Evolutionary conservation across 2,329 filamentous ascomycete genomes (phyloP), one percentile per base, ranked within the genome.

Genomic region (Hymenoscyphus repandus): DNA sequence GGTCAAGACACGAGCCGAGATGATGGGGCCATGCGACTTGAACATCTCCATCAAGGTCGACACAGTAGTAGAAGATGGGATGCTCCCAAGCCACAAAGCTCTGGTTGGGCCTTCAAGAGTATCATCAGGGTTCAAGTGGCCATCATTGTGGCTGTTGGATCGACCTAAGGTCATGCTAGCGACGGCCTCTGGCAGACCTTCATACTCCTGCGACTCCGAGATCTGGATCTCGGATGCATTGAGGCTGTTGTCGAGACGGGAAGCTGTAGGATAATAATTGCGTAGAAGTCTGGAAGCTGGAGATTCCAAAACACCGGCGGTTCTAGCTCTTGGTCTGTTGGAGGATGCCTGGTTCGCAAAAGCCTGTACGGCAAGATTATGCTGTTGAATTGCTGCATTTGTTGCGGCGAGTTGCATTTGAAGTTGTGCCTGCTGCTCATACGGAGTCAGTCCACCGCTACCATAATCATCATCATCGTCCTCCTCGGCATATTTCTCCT

Each of bases 11-110:
- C 93, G 82, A 27, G 90, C 92, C 3, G 92, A 96, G 58, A 93
- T 79, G 56, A 99, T 96, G 2, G 86, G 80, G 9, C 93, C 93
- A 60, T 93, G 95, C n/a, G 85, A 80, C 68, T 89, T 88, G 73
- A 99, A 99, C 72, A 97, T 96, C 58, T 95, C 90, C 51, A 90
- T 90, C 54, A 99, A 73, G 0, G 93, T 97, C 1, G 92, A 95
- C 10, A 93, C 91, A 0, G 93, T 99, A 2, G 93, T 99, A 2
- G 93, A 97, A 4, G 92, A 91, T 11, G 93, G 93, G 52, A 99
- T 96, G 69, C 92, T 96, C 49, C 93, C 93, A 45, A 99, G 87
- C 93, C 93, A 99, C 49, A 99, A 74, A 32, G 93, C 91, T 63
- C 91, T 86, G 11, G 93, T 97, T 17, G 92, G 92, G 1, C 88